Conservation (phyloP, 805 yeast genomes). For the Barnettozyma populi region DNA sequence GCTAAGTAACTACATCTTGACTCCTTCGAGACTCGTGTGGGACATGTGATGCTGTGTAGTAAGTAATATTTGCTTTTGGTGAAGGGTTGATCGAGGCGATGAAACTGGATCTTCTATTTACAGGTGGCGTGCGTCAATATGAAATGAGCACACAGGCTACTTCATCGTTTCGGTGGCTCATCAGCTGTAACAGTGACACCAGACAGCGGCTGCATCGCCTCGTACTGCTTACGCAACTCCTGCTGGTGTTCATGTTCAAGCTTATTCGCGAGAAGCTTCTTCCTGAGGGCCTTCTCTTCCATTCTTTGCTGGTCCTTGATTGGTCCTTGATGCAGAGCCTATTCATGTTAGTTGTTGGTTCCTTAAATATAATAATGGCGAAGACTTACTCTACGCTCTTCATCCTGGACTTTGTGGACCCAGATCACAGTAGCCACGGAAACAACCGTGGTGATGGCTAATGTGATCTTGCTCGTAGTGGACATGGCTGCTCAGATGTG, state of each 20-base stretch:
- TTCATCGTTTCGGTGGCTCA: constrained; percentile 21
- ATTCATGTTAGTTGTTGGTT: constrained; percentile 9
- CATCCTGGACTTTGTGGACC: constrained; percentile 64
- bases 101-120: background rate
- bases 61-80: background rate
- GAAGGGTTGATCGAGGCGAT: background rate
- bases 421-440: constrained; percentile 59
- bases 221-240: constrained; percentile 51
- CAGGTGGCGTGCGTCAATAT: background rate
- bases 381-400: constrained; percentile 54
- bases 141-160: no score
- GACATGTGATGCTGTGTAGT: background rate
- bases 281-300: constrained; percentile 31
- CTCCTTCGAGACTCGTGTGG: background rate
- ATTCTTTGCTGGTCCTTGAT: constrained; percentile 65
- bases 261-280: constrained; percentile 39
- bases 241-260: constrained; percentile 64
- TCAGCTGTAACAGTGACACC: constrained; percentile 44
- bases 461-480: constrained; percentile 70
- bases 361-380: background rate
- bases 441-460: constrained; percentile 50
- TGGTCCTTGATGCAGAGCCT: constrained; percentile 77
- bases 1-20: background rate
- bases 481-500: constrained; percentile 47
- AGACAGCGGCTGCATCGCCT: constrained; percentile 56